phyloP scores from a whole-genome alignment of 1,284 basidiomycete species.

The Ganoderma lucidum region DNA sequence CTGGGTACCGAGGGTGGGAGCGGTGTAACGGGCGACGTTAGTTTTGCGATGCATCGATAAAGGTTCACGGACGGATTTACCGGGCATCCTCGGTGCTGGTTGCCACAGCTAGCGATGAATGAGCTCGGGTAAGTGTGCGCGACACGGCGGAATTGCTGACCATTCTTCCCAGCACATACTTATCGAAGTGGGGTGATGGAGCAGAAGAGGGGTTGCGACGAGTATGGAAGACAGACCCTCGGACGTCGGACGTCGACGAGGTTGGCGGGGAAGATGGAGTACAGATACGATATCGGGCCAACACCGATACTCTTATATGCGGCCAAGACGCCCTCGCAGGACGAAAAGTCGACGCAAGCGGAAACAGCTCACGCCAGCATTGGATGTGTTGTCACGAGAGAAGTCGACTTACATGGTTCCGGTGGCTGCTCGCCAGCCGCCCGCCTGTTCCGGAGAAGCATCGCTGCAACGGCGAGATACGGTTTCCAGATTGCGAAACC shows the following conservation, averaged over 20 bases:
- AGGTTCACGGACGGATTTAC: constrained; percentile 45
- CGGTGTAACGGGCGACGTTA: neutral
- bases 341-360: constrained; percentile 24
- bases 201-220: constrained; percentile 6
- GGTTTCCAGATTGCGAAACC: constrained; percentile 28
- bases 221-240: constrained; percentile 2
- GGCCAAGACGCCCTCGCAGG: constrained; percentile 20
- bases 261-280: constrained; percentile 24
- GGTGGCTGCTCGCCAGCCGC: constrained; percentile 22
- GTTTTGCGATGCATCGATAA: constrained; percentile 1
- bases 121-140: neutral
- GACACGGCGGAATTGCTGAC: constrained; percentile 38
- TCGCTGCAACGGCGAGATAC: constrained; percentile 26
- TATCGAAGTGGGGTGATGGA: neutral
- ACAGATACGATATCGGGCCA: constrained; percentile 21
- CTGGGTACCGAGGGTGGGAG: constrained; percentile 38
- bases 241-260: constrained; percentile 3
- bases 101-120: constrained; percentile 57
- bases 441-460: constrained; percentile 19
- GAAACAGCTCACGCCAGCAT: constrained; percentile 27
- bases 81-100: constrained; percentile 70
- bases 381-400: constrained; percentile 29
- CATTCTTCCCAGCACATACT: constrained; percentile 55
- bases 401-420: constrained; percentile 20
- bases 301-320: constrained; percentile 25